A percentile compares a stretch with the other conserved stretches of the same genome.
Conservation (phyloP, 2,329 filamentous ascomycete genomes). For the Aureobasidium sp. region DNA sequence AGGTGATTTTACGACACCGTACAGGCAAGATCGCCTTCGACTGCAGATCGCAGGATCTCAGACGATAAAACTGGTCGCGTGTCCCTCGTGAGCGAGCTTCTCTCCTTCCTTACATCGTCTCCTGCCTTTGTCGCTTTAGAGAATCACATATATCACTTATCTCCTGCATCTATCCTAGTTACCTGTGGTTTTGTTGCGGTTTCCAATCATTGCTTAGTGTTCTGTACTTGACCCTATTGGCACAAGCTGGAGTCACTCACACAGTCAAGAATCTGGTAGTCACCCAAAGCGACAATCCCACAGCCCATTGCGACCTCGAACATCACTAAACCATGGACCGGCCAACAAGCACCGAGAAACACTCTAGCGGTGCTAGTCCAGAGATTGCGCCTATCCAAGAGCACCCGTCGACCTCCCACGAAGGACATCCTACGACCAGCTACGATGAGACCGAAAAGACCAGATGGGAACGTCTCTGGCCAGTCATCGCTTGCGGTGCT, state of each 20-base stretch:
- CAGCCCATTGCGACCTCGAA: not conserved
- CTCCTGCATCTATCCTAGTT: not conserved
- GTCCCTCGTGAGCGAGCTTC: not conserved
- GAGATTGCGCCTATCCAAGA: not conserved
- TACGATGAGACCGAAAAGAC: slow-evolving; percentile 18
- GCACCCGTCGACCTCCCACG: not conserved
- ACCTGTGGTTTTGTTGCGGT: not conserved
- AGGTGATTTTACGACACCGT: not conserved
- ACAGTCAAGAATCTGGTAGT: not conserved
- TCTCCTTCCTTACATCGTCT: not conserved
- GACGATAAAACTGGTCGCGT: slow-evolving; percentile 4
- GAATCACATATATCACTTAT: not conserved
- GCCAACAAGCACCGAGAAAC: not conserved
- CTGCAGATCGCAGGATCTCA: slow-evolving; percentile 4
- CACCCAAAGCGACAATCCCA: not conserved
- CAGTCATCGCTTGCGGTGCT: slow-evolving; percentile 79
- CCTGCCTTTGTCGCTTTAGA: not conserved
- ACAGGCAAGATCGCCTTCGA: not conserved
- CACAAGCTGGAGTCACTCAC: too few species aligned
- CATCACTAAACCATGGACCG: not conserved
- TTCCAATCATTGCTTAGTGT: not conserved
- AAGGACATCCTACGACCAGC: not conserved
- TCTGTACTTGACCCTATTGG: not conserved
- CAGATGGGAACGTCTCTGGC: slow-evolving; percentile 49
- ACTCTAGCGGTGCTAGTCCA: not conserved